Evolutionary conservation across 169 alveolate genomes (phyloP).

Genomic region (Eimeria acervulina): DNA sequence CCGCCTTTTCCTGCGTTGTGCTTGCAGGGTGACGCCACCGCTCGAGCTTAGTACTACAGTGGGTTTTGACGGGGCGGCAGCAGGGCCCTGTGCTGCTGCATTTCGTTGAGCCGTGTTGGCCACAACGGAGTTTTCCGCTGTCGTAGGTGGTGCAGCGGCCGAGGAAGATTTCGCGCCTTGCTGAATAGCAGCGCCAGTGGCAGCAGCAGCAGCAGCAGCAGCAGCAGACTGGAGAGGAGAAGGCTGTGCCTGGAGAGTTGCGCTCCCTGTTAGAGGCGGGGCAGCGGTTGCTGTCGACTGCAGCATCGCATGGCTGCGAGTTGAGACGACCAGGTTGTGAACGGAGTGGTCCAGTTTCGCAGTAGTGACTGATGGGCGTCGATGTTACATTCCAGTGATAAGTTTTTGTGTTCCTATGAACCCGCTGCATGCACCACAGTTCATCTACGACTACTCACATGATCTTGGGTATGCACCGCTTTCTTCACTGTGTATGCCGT

Average conservation of each 20-base stretch:
- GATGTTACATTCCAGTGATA: not conserved
- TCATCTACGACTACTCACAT: not conserved
- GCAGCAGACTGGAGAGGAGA: not conserved
- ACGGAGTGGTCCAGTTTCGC: conserved; percentile 40
- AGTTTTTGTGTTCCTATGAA: not conserved
- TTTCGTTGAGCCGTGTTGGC: not conserved
- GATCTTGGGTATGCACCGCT: conserved; percentile 79
- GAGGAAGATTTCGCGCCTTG: not conserved
- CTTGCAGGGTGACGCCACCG: not conserved
- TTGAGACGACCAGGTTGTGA: conserved; percentile 23
- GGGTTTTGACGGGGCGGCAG: not conserved
- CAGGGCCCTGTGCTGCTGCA: conserved; percentile 13
- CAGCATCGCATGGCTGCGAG: not conserved
- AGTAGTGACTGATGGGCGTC: conserved; percentile 53
- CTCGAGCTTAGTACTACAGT: not conserved
- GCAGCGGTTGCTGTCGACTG: not conserved
- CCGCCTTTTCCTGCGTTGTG: not conserved
- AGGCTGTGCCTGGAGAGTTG: not conserved
- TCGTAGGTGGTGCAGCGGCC: not conserved
- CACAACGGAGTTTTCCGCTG: not conserved
- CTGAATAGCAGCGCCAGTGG: not conserved
- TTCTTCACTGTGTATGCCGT: conserved; percentile 83
- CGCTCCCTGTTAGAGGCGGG: not conserved
- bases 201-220: not conserved
- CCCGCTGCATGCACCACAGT: not conserved